Percentiles rank a stretch among this genome's conserved stretches.
Conservation (phyloP, 345 rosid species). For the Rhizophora mangle region DNA sequence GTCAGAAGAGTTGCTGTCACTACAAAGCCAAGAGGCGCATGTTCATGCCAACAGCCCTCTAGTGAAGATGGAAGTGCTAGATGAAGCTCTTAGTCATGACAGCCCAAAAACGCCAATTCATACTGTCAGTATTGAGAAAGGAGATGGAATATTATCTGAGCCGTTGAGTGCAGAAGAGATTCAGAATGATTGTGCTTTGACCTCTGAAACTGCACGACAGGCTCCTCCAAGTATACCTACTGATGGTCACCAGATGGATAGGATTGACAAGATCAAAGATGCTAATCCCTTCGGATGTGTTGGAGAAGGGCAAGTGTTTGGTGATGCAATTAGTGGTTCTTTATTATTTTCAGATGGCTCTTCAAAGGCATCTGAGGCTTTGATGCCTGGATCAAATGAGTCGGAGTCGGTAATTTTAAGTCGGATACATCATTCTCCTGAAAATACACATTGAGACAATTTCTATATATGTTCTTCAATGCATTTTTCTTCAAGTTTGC, state of each 20-base stretch:
- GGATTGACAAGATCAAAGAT: slow-evolving; percentile 15
- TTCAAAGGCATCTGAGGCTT: slow-evolving; percentile 33
- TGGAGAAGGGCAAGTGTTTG: slow-evolving; percentile 25
- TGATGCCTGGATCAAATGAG: slow-evolving; percentile 68
- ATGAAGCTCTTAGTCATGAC: slow-evolving; percentile 16
- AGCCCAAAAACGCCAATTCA: slow-evolving; percentile 22
- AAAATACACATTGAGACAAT: slow-evolving; percentile 94
- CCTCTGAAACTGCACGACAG: slow-evolving; percentile 11
- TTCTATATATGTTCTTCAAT: slow-evolving; percentile 42
- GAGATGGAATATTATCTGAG: slow-evolving; percentile 29
- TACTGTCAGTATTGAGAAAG: slow-evolving; percentile 13
- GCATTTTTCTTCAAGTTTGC: slow-evolving; percentile 25
- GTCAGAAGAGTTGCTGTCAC: slow-evolving; percentile 15
- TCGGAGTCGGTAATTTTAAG: slow-evolving; percentile 68
- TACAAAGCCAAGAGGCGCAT: slow-evolving; percentile 15
- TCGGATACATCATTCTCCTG: slow-evolving; percentile 98
- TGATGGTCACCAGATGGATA: slow-evolving; percentile 17
- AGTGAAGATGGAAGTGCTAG: slow-evolving; percentile 15
- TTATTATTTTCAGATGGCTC: slow-evolving; percentile 42
- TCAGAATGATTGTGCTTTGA: background rate
- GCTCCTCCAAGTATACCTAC: background rate
- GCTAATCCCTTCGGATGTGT: slow-evolving; percentile 10
- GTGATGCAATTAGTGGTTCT: slow-evolving; percentile 31
- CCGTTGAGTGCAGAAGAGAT: slow-evolving; percentile 20
- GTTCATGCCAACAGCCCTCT: slow-evolving; percentile 5